Evolutionary conservation across 345 rosid species (phyloP).

Genomic region (Trapa bicornis): DNA sequence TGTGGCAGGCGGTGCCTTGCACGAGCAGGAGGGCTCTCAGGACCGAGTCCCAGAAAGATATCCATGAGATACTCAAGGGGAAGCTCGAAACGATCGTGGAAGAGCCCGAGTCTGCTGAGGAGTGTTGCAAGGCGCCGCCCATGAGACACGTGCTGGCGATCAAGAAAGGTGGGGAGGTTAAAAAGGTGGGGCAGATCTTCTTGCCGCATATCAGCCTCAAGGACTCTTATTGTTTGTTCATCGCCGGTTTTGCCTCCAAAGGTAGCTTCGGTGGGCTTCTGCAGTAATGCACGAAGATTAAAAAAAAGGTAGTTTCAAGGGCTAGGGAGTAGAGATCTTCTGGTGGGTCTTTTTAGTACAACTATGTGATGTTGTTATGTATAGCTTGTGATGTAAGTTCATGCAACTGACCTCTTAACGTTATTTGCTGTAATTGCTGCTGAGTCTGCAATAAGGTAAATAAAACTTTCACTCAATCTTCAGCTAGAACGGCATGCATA

Average conservation of each 20-base stretch:
- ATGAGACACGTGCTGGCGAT: constrained; percentile 7
- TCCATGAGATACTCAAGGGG: constrained; percentile 22
- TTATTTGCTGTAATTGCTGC: no score
- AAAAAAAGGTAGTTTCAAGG: not conserved
- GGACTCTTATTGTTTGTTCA: constrained; percentile 16
- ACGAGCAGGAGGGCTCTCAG: constrained; percentile 15
- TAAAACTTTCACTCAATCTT: no score
- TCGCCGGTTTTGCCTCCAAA: constrained; percentile 14
- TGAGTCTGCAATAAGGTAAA: no score
- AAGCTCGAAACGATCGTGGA: constrained; percentile 28
- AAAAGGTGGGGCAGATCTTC: constrained; percentile 12
- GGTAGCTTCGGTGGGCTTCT: constrained; percentile 20
- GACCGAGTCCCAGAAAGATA: constrained; percentile 20
- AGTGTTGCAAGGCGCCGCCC: constrained; percentile 1
- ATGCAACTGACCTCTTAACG: no score
- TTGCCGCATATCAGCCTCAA: constrained; percentile 17
- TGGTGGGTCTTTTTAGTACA: not conserved
- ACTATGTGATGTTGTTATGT: not conserved
- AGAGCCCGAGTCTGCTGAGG: constrained; percentile 10
- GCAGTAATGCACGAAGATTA: constrained; percentile 3
- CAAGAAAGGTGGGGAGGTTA: constrained; percentile 13
- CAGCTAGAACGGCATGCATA: no score
- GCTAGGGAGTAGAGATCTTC: not conserved
- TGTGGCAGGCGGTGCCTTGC: constrained; percentile 27
- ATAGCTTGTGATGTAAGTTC: no score